phyloP scores from a whole-genome alignment of 257 asterid genomes.

The Solanum paucissectum region DNA sequence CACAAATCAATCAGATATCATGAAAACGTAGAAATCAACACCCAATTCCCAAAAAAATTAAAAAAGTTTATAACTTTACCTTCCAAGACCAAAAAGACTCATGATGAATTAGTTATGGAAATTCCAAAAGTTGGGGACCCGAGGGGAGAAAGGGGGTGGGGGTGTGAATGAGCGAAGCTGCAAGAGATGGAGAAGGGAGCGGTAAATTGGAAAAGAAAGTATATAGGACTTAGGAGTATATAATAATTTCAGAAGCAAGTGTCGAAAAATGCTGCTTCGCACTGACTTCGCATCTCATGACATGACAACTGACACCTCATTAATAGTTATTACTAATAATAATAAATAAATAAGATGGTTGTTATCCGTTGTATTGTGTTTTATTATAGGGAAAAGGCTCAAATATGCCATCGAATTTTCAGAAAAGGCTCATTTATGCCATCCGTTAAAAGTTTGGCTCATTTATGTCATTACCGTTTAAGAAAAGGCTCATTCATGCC shows the following conservation, averaged over 20 bases:
- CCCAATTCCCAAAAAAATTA: background rate
- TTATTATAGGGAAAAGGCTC: no score
- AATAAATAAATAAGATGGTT: no score
- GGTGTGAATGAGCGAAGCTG: background rate
- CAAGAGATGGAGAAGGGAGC: background rate
- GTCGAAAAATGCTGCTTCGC: constrained; percentile 45
- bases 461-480: no score
- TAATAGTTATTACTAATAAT: background rate
- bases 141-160: background rate
- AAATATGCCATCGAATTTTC: no score
- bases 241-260: constrained; percentile 8
- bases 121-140: background rate
- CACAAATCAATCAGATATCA: background rate
- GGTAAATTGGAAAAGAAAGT: background rate
- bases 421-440: no score
- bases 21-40: background rate
- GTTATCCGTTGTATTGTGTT: fast-evolving
- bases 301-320: background rate
- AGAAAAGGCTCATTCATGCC: no score
- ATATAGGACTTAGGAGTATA: background rate
- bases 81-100: constrained; percentile 97
- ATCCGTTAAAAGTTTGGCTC: no score
- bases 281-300: constrained; percentile 35
- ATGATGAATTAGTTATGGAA: constrained; percentile 14
- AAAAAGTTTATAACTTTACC: constrained; percentile 20